Evolutionary conservation across 164 flowering plant genomes (phyloP), one percentile per base, ranked within the genome.

Genomic region (Berberis vulgaris): DNA sequence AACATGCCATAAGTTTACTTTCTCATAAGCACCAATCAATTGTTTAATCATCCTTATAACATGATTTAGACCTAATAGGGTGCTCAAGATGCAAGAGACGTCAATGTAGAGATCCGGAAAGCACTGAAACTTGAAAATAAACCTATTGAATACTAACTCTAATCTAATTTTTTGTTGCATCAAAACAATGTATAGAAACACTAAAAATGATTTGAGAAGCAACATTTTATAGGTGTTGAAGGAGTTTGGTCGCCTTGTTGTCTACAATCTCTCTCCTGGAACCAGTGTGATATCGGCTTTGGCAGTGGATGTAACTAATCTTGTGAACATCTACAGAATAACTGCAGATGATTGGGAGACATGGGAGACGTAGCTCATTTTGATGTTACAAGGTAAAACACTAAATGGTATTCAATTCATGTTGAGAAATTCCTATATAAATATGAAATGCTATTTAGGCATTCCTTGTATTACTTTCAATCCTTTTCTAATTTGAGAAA

Each of bases 291-390:
- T 91, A 6, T 91, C 96, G n/a, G 71, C 74, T 42, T 81, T 93
- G 95, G 97, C 96, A 12, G 74, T 76, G 76, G 73, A 74, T 26
- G 77, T 88, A 26, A 76, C 69, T 68, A 69, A 70, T 54, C 72
- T 88, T 67, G 92, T 81, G 57, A 88, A 88, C 73, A 91, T 91
- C 96, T 94, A 94, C 69, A 72, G 98, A 67, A 74, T 94, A 59
- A 91, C 97, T 39, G 96, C 85, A 49, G 98, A 91, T 74, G 97
- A 90, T 65, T 88, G 98, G 98, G 98, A 94, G 71, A 40, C 71
- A 5, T 94, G 98, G 98, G 59, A 44, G 88, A 88, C 77, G 87
- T 94, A 5, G 10, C 87, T 39, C 98, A 94, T 77, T 94, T 94
- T 73, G 70, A 87, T 61, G 74, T 88, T 73, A 4, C 95, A n/a